Conservation (phyloP, 495 filamentous ascomycete species). For the Podospora bellae-mahoneyi region DNA sequence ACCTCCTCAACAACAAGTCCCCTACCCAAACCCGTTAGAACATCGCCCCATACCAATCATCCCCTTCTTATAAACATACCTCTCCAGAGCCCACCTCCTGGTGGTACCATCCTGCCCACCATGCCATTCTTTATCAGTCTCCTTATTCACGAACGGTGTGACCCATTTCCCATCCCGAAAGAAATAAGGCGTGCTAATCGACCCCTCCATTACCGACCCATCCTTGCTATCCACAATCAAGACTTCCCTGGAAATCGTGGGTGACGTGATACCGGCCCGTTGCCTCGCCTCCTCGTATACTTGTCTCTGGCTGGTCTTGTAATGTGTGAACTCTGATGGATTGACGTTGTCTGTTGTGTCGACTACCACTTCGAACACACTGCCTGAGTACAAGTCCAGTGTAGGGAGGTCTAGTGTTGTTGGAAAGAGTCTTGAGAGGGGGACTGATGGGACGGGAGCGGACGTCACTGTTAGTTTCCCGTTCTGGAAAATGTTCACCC, state of each 20-base stretch:
- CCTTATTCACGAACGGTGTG: slow-evolving; percentile 51
- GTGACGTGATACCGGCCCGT: slow-evolving; percentile 51
- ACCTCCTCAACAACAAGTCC: slow-evolving; percentile 59
- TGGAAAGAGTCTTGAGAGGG: slow-evolving; percentile 39
- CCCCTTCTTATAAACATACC: slow-evolving; percentile 28
- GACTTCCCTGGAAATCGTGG: slow-evolving; percentile 61
- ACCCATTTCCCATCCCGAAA: slow-evolving; percentile 64
- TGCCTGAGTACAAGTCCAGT: background rate
- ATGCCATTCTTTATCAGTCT: slow-evolving; percentile 35
- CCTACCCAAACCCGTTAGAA: slow-evolving; percentile 28
- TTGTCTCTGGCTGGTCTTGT: slow-evolving; percentile 68
- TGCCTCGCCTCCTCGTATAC: slow-evolving; percentile 63
- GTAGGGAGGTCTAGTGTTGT: background rate
- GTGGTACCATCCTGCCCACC: slow-evolving; percentile 83
- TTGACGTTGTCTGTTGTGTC: slow-evolving; percentile 48
- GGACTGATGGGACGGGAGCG: slow-evolving; percentile 45
- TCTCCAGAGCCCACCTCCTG: slow-evolving; percentile 72
- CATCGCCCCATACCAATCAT: background rate
- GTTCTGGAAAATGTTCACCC: slow-evolving; percentile 48
- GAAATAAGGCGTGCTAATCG: slow-evolving; percentile 76
- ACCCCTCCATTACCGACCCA: slow-evolving; percentile 81
- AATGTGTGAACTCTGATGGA: slow-evolving; percentile 64
- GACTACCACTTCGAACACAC: slow-evolving; percentile 50
- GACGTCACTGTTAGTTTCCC: slow-evolving; percentile 52
- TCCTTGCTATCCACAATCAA: slow-evolving; percentile 61